Percentiles rank a stretch among this genome's conserved stretches.
These are phyloP conservation scores for Alternaria conjuncta DNA, from an alignment of 2,329 filamentous ascomycete genomes.

Conservation along the genomic window DNA sequence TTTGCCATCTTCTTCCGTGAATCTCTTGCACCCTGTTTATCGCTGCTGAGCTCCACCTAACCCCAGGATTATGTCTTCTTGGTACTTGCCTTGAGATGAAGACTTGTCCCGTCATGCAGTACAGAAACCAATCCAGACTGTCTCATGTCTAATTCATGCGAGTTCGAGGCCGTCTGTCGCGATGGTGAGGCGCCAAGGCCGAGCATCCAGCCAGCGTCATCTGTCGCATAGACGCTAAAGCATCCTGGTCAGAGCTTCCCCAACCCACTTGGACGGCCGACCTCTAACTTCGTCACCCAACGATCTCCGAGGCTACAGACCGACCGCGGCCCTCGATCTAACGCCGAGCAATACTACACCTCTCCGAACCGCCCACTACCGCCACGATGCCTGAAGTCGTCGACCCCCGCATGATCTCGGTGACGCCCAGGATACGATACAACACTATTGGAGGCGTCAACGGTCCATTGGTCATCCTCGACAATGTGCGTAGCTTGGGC, in stretches of 20 bases:
- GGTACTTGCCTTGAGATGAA: neutral
- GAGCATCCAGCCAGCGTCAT: slow-evolving; percentile 15
- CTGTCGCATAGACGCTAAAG: slow-evolving; percentile 17
- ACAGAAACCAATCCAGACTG: accelerated
- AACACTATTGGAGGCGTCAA: slow-evolving; percentile 99
- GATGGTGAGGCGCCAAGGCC: slow-evolving; percentile 5
- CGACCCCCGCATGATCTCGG: slow-evolving; percentile 60
- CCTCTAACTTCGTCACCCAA: slow-evolving; percentile 32
- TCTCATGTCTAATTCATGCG: neutral
- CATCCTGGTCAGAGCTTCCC: slow-evolving; percentile 30
- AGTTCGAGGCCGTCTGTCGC: neutral
- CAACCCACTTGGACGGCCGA: slow-evolving; percentile 34
- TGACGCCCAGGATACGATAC: slow-evolving; percentile 83
- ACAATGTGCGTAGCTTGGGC: slow-evolving; percentile 72
- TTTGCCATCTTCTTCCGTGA: neutral
- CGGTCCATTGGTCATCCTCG: slow-evolving; percentile 94
- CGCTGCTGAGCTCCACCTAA: neutral
- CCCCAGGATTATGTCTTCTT: neutral
- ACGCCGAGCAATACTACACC: slow-evolving; percentile 25
- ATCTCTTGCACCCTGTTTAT: neutral
- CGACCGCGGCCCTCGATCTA: slow-evolving; percentile 25
- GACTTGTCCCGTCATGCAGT: neutral
- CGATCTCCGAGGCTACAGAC: slow-evolving; percentile 23
- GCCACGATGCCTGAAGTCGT: slow-evolving; percentile 47
- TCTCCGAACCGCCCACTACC: slow-evolving; percentile 27